phyloP scores from a whole-genome alignment of 2,329 filamentous ascomycete genomes.

The Colletotrichum sp. region DNA sequence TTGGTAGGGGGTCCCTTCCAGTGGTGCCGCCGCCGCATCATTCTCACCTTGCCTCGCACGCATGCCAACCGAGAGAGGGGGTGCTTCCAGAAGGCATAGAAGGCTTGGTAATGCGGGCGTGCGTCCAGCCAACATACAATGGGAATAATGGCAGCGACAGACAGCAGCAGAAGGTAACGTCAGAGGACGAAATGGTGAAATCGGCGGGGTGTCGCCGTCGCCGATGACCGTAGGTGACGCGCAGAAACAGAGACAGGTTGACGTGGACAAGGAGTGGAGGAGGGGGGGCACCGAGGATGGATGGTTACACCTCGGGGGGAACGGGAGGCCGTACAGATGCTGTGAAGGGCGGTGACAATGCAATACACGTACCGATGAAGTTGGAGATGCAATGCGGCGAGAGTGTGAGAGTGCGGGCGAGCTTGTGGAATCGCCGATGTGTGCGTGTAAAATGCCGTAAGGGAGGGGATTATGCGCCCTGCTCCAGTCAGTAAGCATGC shows the following conservation, averaged over 20 bases:
- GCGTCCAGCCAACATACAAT: neutral
- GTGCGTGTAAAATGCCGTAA: slow-evolving; percentile 3
- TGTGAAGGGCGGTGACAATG: slow-evolving; percentile 4
- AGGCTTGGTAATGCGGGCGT: neutral
- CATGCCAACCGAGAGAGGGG: neutral
- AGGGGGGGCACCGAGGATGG: neutral
- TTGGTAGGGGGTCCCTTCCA: slow-evolving; percentile 3
- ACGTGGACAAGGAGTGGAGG: slow-evolving; percentile 4
- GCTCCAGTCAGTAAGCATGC: slow-evolving; percentile 13
- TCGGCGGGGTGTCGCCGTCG: slow-evolving; percentile 2
- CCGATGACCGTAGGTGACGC: neutral
- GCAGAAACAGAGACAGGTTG: slow-evolving; percentile 10
- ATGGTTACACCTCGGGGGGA: slow-evolving; percentile 10
- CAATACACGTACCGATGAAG: slow-evolving; percentile 10
- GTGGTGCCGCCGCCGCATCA: neutral
- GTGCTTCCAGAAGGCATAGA: slow-evolving; percentile 18
- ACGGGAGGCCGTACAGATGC: neutral
- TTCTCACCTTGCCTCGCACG: neutral
- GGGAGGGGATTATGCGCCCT: slow-evolving; percentile 9
- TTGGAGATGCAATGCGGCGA: neutral
- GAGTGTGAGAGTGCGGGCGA: neutral
- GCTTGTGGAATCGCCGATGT: slow-evolving; percentile 9
- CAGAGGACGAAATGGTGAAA: neutral
- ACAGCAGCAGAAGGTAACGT: neutral
- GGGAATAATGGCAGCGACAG: neutral